Base-by-base conservation (phyloP, 352 stramenopile genomes). In the Phytophthora lateralis region DNA sequence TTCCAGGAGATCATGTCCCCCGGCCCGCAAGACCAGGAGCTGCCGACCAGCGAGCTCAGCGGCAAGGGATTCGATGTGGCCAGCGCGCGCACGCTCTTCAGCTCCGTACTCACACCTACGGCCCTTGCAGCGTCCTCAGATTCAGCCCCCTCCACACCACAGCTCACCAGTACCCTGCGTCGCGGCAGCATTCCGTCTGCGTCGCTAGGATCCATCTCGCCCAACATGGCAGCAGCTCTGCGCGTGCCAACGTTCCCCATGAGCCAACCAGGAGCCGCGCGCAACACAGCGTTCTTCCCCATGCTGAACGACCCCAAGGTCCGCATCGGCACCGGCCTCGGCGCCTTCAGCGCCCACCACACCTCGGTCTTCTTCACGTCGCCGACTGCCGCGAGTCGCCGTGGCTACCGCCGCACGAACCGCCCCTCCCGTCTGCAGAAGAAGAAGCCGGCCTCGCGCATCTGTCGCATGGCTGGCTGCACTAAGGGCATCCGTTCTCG, bases 401-500 rank as follows among this genome's bases (percentile, higher is more conserved):
- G 61, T 24, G 29, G 8, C 17, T 65, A 66, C 37, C 53, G 70
- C 37, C 66, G 62, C 29, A 61, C 55, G 4, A 64, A 52, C 41
- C 53, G 68, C 12, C 46, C 60, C 0, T 46, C 45, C 4, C 60
- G 66, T 27, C 34, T 76, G 18, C 52, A 70, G 62, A 90, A 88
- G 67, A 83, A 80, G 43, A 85, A 75, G 29, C 70, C 77, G n/a
- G 75, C 78, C 12, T 82, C 83, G 5, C 83, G 86, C 24, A 88
- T 93, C 49, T 95, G 86, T 69, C 86, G 85, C 41, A 79, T 93
- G 60, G 49, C 70, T 7, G 81, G 77, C 2, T 95, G 86, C 64
- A 86, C 71, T n/a, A 93, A 93, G 66, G 82, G 84, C 17, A 91
- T 93, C 51, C 84, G 84, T 24, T 95, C 86, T 37, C 75, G 82